phyloP scores from a whole-genome alignment of 495 filamentous ascomycete genomes.

The Podospora bellae-mahoneyi region DNA sequence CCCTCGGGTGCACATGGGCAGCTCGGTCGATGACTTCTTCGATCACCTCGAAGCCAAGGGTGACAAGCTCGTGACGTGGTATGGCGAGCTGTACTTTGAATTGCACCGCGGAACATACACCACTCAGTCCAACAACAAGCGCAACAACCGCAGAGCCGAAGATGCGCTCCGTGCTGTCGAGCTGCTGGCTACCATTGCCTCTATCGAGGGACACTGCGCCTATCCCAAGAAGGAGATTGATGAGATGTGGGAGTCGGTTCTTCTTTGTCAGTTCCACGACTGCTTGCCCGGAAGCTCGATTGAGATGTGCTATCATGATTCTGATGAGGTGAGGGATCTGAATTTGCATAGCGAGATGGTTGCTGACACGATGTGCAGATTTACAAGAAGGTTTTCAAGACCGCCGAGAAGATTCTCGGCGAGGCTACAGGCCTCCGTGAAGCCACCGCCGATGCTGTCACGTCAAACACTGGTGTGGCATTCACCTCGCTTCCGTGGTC shows the following conservation, averaged over 20 bases:
- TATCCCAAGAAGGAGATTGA: conserved; percentile 93
- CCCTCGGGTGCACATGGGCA: conserved; percentile 84
- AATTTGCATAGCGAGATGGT: conserved; percentile 14
- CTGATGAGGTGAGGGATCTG: conserved; percentile 57
- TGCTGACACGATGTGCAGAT: conserved; percentile 42
- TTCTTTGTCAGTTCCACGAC: conserved; percentile 96
- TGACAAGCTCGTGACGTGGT: conserved; percentile 88
- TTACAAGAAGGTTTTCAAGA: conserved; percentile 78
- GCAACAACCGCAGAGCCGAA: conserved; percentile 84
- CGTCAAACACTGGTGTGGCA: conserved; percentile 45
- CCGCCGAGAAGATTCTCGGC: conserved; percentile 65
- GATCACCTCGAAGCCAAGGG: conserved; percentile 72
- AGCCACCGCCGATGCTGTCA: conserved; percentile 41
- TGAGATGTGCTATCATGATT: conserved; percentile 96
- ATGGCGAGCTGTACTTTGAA: conserved; percentile 96
- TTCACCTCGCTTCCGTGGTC: conserved; percentile 85
- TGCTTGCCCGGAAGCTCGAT: conserved; percentile 93
- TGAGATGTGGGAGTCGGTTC: conserved; percentile 82
- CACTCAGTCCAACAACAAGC: conserved; percentile 95
- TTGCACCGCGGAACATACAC: conserved; percentile 96
- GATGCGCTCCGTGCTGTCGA: conserved; percentile 82
- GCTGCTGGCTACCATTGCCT: conserved; percentile 81
- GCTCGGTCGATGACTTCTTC: conserved; percentile 96
- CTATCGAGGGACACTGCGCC: conserved; percentile 65
- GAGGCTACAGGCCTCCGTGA: conserved; percentile 67